A percentile compares a stretch with the other conserved stretches of the same genome.
These are phyloP conservation scores for Biancaea sappan DNA, from an alignment of 306 rosid genomes.

Conservation along the genomic window DNA sequence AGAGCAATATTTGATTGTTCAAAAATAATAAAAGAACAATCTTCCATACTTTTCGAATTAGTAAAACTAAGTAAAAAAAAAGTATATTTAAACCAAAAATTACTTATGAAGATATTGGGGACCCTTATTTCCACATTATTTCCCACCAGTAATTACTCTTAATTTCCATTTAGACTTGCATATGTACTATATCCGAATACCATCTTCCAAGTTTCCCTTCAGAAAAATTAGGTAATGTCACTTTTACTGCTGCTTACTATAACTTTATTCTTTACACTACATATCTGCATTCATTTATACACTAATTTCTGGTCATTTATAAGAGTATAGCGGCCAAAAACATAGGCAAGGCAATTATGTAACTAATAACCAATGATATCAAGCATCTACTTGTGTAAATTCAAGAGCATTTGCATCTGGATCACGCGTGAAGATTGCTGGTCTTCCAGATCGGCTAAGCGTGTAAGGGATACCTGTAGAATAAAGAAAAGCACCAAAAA, in stretches of 20 bases:
- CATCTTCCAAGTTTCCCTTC: not conserved
- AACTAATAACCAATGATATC: conserved; percentile 28
- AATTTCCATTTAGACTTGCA: not conserved
- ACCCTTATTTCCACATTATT: not conserved
- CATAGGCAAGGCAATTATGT: not conserved
- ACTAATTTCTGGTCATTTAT: conserved; percentile 4
- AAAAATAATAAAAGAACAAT: too few species aligned
- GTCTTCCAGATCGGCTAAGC: conserved; percentile 94
- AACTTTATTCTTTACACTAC: conserved; percentile 17
- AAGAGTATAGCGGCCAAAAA: not conserved
- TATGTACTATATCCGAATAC: conserved; percentile 5
- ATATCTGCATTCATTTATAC: conserved; percentile 34
- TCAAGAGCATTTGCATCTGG: conserved; percentile 95
- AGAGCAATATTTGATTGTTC: too few species aligned
- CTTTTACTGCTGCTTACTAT: not conserved
- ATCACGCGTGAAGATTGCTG: conserved; percentile 89
- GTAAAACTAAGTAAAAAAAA: too few species aligned
- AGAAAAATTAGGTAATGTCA: not conserved
- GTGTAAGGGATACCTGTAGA: conserved; percentile 79
- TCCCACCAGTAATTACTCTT: not conserved
- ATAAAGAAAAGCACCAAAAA: conserved; percentile 15
- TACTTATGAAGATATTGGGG: too few species aligned
- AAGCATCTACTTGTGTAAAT: conserved; percentile 77
- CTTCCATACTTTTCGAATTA: too few species aligned
- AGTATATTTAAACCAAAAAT: too few species aligned